Percentiles rank a stretch among this genome's conserved stretches.
Evolutionary conservation across 73 alveolate genomes (phyloP).

Genomic region (Uronychia binucleata): DNA sequence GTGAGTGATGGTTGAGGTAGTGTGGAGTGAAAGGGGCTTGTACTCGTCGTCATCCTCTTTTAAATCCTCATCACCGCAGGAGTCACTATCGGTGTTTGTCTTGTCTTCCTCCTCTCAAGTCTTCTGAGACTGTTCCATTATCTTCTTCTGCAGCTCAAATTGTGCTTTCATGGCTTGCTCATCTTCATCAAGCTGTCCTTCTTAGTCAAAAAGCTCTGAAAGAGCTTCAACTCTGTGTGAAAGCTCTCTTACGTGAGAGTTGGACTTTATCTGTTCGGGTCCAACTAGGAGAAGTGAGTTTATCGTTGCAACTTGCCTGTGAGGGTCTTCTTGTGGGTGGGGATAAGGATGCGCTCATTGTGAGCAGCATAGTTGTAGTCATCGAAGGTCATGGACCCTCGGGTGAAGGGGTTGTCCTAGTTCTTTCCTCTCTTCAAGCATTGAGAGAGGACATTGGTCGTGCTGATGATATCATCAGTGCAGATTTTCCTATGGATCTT

Average conservation of each 20-base stretch:
- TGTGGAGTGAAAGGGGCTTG: too few species aligned
- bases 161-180: not conserved
- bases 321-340: conserved; percentile 20
- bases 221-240: not conserved
- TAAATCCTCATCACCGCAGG: not conserved
- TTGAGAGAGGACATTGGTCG: not conserved
- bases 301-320: not conserved
- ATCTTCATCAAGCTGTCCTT: not conserved
- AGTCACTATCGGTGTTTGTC: not conserved
- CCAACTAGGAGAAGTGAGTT: not conserved
- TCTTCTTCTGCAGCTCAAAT: not conserved
- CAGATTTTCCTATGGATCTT: conserved; percentile 25
- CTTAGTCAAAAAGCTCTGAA: not conserved
- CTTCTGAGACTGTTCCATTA: not conserved
- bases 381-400: conserved; percentile 60
- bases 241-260: not conserved
- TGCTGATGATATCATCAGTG: conserved; percentile 3
- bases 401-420: conserved; percentile 31
- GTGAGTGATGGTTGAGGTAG: too few species aligned
- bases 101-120: not conserved
- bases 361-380: conserved; percentile 49
- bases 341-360: conserved; percentile 25
- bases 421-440: conserved; percentile 8
- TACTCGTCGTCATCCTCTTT: not conserved
- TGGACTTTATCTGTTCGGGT: not conserved